A percentile compares a stretch with the other conserved stretches of the same genome.
Evolutionary conservation across 78 protist species (phyloP).

Genomic region (Anaeramoeba flamelloides): DNA sequence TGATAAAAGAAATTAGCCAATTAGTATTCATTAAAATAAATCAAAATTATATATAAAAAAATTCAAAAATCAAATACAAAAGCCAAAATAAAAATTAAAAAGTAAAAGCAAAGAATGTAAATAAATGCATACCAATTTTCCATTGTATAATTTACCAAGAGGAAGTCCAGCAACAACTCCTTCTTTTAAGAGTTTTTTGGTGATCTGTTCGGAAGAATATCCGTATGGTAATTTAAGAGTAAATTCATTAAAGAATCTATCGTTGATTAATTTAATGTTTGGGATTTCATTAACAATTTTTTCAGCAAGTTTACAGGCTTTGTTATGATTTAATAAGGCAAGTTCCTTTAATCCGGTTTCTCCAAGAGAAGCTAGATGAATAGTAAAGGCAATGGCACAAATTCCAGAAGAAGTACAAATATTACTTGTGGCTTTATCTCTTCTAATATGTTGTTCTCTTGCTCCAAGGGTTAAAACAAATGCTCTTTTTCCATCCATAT

Average conservation of each 20-base stretch:
- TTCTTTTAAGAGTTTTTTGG: background rate
- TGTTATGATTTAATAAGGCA: conserved; percentile 4
- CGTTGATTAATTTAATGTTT: background rate
- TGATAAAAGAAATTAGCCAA: too few species aligned
- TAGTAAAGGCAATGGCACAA: conserved; percentile 1
- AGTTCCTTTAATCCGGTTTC: conserved; percentile 1
- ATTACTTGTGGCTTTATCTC: conserved; percentile 22
- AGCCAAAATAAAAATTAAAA: too few species aligned
- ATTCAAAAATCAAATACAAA: too few species aligned
- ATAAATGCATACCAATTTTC: too few species aligned
- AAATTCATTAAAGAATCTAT: conserved; percentile 18
- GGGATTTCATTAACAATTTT: background rate
- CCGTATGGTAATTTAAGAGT: conserved; percentile 12
- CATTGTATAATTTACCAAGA: too few species aligned
- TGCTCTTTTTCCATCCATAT: conserved; percentile 12
- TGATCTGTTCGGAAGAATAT: background rate
- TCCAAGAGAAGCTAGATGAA: conserved; percentile 17
- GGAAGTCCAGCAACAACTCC: conserved; percentile 13
- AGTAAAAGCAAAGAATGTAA: too few species aligned
- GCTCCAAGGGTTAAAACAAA: conserved; percentile 10
- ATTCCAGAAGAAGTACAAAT: conserved; percentile 20
- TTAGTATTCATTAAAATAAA: too few species aligned
- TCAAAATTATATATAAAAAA: too few species aligned
- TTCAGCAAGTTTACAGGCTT: background rate
- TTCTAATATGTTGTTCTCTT: conserved; percentile 19